These are phyloP conservation scores for Phylloporus sp. DNA, from an alignment of 1,284 basidiomycete genomes.

Conservation along the genomic window DNA sequence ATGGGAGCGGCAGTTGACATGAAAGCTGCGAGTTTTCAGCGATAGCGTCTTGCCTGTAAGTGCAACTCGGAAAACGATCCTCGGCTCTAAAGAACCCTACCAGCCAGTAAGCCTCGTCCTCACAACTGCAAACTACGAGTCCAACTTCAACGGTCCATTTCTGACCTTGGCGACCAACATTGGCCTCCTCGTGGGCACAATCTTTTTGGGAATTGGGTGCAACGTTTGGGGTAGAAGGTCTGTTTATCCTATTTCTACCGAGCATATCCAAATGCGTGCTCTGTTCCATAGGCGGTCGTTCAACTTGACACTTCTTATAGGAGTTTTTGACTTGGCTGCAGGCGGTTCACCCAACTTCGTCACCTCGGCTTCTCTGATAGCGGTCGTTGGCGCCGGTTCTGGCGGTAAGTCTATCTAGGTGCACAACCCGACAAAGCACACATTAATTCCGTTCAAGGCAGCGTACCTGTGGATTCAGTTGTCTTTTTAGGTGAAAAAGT, in stretches of 20 bases:
- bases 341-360: slow-evolving; percentile 53
- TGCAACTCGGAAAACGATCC: slow-evolving; percentile 8
- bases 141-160: slow-evolving; percentile 61
- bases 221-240: slow-evolving; percentile 71
- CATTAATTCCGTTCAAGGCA: slow-evolving; percentile 44
- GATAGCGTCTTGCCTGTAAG: slow-evolving; percentile 60
- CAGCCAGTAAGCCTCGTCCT: slow-evolving; percentile 66
- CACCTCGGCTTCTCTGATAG: slow-evolving; percentile 53
- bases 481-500: slow-evolving; percentile 61
- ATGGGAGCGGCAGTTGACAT: background rate
- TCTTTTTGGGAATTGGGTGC: slow-evolving; percentile 70
- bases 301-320: slow-evolving; percentile 70
- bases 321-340: slow-evolving; percentile 61
- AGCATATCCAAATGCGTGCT: background rate
- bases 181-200: slow-evolving; percentile 70
- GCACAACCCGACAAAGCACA: background rate
- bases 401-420: slow-evolving; percentile 44
- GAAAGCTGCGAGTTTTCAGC: slow-evolving; percentile 25
- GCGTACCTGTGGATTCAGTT: slow-evolving; percentile 69
- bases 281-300: slow-evolving; percentile 56
- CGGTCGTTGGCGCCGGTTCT: slow-evolving; percentile 55
- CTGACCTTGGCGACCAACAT: slow-evolving; percentile 67
- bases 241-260: slow-evolving; percentile 15
- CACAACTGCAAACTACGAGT: slow-evolving; percentile 64
- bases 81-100: slow-evolving; percentile 1